Base-by-base conservation (phyloP, 352 stramenopile species). In the Globisporangium alternatum region DNA sequence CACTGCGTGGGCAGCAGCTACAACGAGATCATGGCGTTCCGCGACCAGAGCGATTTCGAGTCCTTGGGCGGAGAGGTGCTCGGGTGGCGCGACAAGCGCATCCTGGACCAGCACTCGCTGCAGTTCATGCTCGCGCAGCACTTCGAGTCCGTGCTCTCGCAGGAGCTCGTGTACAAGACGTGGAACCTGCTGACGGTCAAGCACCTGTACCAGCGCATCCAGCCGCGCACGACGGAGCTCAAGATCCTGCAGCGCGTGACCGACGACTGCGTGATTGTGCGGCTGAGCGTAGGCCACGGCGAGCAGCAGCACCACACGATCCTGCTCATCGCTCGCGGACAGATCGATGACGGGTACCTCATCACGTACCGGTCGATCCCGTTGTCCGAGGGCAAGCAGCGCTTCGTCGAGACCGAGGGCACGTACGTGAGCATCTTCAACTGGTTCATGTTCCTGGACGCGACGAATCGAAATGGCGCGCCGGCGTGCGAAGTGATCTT, bases 361-460 rank as follows among this genome's bases (percentile, higher is more conserved):
- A 77, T 91, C 62, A 91, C 80, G 10, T 91, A 86, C 64, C 80
- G 82, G 12, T 85, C 82, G 1, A 78, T 91, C 22, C 82, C 82
- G 45, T 59, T 91, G 48, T 71, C 78, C 9, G 48, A 66, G 9
- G 77, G 66, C 19, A 73, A 86, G 52, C 64, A 65, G 9, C 58
- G 70, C 43, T 89, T 88, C 61, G 69, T 75, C 15, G 65, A 78
- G 30, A 65, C 47, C 15, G 81, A 90, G 59, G 81, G 72, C 49
- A 75, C 79, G 64, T 81, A 83, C 64, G 75, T 87, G 48, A 74
- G 75, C 53, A 77, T 89, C 43, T 85, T 87, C 64, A 88, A 86
- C 66, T 91, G 82, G 82, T 91, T 88, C 69, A 88, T 86, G 69
- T 89, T 91, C 60, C 69, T 89, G 51, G 80, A 91, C 41, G 62